Conservation (phyloP, 2,329 filamentous ascomycete species). For the Venturia oleaginea region DNA sequence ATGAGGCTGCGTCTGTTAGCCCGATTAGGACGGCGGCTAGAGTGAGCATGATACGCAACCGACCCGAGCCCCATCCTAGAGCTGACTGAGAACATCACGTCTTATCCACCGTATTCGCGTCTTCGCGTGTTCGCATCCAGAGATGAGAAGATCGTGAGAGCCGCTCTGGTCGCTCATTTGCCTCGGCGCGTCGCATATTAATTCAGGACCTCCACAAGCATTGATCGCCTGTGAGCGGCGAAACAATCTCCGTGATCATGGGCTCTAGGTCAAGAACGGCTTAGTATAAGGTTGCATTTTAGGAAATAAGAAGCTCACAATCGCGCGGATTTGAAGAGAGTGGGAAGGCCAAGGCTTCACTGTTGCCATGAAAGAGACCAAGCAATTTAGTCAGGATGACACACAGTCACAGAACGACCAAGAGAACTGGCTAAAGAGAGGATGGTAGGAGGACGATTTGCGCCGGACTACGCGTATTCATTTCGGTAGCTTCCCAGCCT, state of each 20-base stretch:
- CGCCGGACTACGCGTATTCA: neutral
- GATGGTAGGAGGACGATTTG: neutral
- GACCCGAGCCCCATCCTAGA: neutral
- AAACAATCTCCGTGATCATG: neutral
- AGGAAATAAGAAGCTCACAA: neutral
- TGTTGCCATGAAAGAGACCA: neutral
- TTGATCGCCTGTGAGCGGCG: neutral
- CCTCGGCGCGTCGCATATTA: slow-evolving; percentile 1
- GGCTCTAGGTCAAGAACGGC: neutral
- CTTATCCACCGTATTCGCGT: neutral
- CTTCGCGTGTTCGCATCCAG: neutral
- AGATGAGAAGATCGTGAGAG: neutral
- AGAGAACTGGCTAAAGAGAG: neutral
- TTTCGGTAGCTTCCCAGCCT: neutral
- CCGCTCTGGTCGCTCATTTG: neutral
- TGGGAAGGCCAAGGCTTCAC: neutral
- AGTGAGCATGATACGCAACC: neutral
- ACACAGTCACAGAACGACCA: neutral
- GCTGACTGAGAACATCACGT: neutral
- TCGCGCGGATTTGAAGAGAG: neutral
- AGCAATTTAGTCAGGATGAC: neutral
- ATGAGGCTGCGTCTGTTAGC: neutral
- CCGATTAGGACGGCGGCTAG: neutral
- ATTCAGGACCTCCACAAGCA: neutral
- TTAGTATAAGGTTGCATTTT: neutral